These are phyloP conservation scores for Pythium vanterpoolii DNA, from an alignment of 352 stramenopile species.

Conservation along the genomic window DNA sequence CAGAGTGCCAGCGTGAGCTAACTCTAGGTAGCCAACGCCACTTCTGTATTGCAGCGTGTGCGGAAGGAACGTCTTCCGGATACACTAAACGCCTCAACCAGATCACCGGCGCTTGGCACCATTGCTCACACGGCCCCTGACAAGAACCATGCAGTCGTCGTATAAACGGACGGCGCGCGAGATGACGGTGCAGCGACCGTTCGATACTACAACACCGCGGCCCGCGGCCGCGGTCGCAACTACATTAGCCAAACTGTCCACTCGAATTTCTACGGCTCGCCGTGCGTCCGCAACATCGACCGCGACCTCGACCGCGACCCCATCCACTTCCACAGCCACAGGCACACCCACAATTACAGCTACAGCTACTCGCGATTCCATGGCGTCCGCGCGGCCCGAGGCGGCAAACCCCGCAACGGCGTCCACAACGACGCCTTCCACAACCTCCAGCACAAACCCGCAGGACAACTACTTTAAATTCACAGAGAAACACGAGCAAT, in stretches of 20 bases:
- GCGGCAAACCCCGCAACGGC: not conserved
- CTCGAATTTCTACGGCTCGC: not conserved
- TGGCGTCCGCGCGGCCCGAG: constrained; percentile 6
- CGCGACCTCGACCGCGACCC: not conserved
- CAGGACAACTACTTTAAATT: constrained; percentile 53
- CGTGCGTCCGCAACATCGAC: too few relatives aligned
- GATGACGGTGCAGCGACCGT: not conserved
- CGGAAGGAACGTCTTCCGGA: too few relatives aligned
- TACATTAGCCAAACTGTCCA: not conserved
- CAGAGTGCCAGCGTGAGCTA: not conserved
- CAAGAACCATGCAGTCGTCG: not conserved
- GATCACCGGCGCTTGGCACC: too few relatives aligned
- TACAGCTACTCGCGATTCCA: not conserved
- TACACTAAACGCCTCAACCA: too few relatives aligned
- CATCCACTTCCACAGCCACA: not conserved
- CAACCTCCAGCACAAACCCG: not conserved
- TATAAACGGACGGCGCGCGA: constrained; percentile 14
- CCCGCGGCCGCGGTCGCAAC: not conserved
- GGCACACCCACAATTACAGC: not conserved
- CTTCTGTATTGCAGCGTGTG: too few relatives aligned
- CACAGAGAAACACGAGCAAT: constrained; percentile 43
- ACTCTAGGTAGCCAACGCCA: too few relatives aligned
- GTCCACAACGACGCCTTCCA: constrained; percentile 1
- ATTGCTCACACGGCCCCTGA: not conserved
- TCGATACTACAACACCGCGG: not conserved